Evolutionary conservation across 768 basidiomycete species (phyloP).

Genomic region (Pleurotus cornucopiae): DNA sequence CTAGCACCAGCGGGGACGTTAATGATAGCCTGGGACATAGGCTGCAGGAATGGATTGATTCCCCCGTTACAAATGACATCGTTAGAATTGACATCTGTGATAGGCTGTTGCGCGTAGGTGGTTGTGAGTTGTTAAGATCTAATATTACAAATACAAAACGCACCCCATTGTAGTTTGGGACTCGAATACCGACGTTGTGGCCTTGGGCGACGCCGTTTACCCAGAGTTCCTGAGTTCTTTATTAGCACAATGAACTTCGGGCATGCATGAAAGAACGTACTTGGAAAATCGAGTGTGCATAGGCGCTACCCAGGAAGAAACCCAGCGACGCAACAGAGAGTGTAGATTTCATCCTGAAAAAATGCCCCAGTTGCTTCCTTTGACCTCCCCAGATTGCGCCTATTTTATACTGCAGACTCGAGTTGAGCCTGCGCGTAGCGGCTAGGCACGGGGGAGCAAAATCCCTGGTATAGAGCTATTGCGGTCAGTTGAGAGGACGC

Average conservation of each 20-base stretch:
- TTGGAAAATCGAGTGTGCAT: conserved; percentile 53
- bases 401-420: neutral
- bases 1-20: conserved; percentile 47
- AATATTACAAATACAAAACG: conserved; percentile 3
- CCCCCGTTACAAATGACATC: conserved; percentile 58
- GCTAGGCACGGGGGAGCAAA: neutral
- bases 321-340: conserved; percentile 20
- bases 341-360: conserved; percentile 19
- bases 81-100: conserved; percentile 53
- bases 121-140: neutral
- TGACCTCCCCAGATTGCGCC: neutral
- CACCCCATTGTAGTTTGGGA: conserved; percentile 41
- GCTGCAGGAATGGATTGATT: conserved; percentile 49
- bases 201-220: conserved; percentile 49
- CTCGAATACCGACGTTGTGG: conserved; percentile 35
- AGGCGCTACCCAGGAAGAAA: conserved; percentile 27
- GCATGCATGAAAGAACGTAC: conserved; percentile 16
- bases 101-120: conserved; percentile 31
- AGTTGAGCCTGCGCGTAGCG: neutral
- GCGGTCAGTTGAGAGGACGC: neutral
- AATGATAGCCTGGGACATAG: conserved; percentile 40
- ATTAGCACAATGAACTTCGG: neutral
- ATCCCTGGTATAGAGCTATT: neutral
- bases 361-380: neutral
- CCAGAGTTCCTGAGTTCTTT: conserved; percentile 33